Evolutionary conservation across 345 rosid species (phyloP).

Genomic region (Boechera retrofracta): DNA sequence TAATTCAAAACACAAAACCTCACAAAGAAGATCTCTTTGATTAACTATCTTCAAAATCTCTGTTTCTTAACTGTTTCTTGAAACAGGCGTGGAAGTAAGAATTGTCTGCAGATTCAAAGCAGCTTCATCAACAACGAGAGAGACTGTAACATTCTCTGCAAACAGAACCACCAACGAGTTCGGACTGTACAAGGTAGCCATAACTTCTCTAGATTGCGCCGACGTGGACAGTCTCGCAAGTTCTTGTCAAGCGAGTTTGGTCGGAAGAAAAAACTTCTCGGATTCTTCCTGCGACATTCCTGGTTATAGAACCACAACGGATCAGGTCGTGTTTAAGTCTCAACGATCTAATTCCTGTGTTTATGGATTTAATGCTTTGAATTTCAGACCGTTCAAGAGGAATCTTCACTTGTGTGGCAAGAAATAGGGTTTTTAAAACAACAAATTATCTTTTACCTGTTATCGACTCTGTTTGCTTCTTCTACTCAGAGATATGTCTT

Average conservation of each 20-base stretch:
- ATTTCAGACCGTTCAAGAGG: slow-evolving; percentile 73
- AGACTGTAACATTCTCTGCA: slow-evolving; percentile 69
- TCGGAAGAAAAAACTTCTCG: slow-evolving; percentile 54
- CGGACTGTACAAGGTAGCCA: slow-evolving; percentile 78
- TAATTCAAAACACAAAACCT: slow-evolving; percentile 24
- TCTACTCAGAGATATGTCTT: not conserved
- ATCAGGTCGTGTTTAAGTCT: slow-evolving; percentile 71
- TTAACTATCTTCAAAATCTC: not conserved
- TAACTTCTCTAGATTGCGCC: slow-evolving; percentile 83
- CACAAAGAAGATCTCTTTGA: not conserved
- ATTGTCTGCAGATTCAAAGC: slow-evolving; percentile 82
- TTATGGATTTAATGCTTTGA: slow-evolving; percentile 77
- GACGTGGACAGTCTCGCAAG: slow-evolving; percentile 62
- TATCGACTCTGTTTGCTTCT: slow-evolving; percentile 21
- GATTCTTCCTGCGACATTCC: slow-evolving; percentile 75
- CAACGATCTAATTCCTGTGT: slow-evolving; percentile 71
- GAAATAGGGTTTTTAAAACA: slow-evolving; percentile 25
- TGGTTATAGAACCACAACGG: slow-evolving; percentile 74
- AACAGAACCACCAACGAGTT: slow-evolving; percentile 83
- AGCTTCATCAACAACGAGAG: slow-evolving; percentile 60
- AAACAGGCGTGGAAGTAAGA: slow-evolving; percentile 82
- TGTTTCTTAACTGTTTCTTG: slow-evolving; percentile 19
- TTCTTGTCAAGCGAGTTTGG: slow-evolving; percentile 75
- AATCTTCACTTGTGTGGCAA: slow-evolving; percentile 63
- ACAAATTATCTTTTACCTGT: not conserved